Base-by-base conservation (phyloP, 805 yeast genomes). In the Lipomyces sp. region DNA sequence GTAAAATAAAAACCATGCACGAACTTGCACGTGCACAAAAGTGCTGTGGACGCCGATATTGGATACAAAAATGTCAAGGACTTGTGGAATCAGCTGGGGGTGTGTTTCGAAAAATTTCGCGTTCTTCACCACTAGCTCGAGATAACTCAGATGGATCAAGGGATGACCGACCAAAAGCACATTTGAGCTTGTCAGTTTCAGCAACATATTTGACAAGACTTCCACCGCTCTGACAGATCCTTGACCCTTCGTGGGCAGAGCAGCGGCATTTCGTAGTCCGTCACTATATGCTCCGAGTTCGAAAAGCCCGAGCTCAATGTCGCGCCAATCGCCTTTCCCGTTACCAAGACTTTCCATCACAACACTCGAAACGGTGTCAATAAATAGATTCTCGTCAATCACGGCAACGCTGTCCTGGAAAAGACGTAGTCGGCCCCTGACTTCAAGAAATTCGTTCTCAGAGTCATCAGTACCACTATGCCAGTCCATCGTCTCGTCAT, bases 1-100 rank as follows among this genome's bases (percentile, higher is more conserved):
- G 63, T 83, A 83, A 61, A 91, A 87, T 57, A 90, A 72, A 66
- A 87, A 91, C 96, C 98, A 93, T 37, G 95, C 77, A 66, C 97
- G 81, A 49, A 80, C 74, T 61, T 89, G 81, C 3, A 90, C 96
- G 55, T 81, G 84, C 51, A 78, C 84, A 58, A 77, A 74, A 4
- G 75, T 73, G 68, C 84, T 87, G 67, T 87, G 89, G 55, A 91
- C 78, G 14, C 97, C 98, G 60, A 83, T 76, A 32, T 81, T 82
- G 16, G 93, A 81, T 39, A 88, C 80, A 65, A 93, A 91, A 21
- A 86, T 77, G 60, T 86, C 85, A 51, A 91, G 72, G 18, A 88
- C 79, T 52, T 82, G 77, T 53, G 77, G 66, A 10, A 86, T 72
- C 36, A 85, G 71, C 26, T 65, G 53, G 65, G 70, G 62, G 71